Evolutionary conservation across 2,329 filamentous ascomycete genomes (phyloP), one percentile per base, ranked within the genome.

Genomic region (Chrysoporthe deuterocubensis): DNA sequence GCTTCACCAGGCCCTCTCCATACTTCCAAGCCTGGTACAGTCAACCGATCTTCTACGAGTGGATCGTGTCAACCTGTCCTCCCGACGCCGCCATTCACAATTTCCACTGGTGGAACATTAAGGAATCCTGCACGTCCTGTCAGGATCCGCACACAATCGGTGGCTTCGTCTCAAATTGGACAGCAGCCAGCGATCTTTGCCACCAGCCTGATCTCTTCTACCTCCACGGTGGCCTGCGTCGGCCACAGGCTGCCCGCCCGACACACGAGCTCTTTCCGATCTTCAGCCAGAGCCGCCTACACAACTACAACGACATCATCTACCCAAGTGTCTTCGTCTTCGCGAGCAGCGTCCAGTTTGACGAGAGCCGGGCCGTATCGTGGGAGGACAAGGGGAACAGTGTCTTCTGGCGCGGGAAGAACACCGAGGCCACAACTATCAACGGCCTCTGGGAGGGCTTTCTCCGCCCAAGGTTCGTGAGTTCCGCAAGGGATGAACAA

Each of bases 251-350:
- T 6, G 37, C 57, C 40, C 57, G 57, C 37, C 57, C 57, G 6
- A 44, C 57, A 13, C 57, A 60, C 57, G 37, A 60, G 16, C 57
- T 60, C 18, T 60, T 60, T n/a, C 57, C 57, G 9, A 18, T 60
- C 16, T 60, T 60, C 57, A 60, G 57, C 57, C 57, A 60, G 57
- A 60, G 57, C n/a, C 57, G 57, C 11, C 37, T 60, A 18, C 57
- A 60, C 57, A 60, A 44, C 57, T 60, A 60, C 11, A 60, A 60
- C 57, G 57, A 60, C n/a, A 60, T 60, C n/a, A 60, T 60, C n/a
- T 60, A 60, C 37, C 57, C 57, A n/a, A 60, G 57, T n/a, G 57
- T 60, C 40, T 60, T 60, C 13, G 57, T 60, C 5, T 60, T 43
- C 14, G 57, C 57, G n/a, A 60, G 57, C 57, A 60, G 44, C n/a